Percentiles rank a stretch among this genome's conserved stretches.
Evolutionary conservation across 192 early-diverging fungal genomes (phyloP).

Genomic region (Coemansia sp.): DNA sequence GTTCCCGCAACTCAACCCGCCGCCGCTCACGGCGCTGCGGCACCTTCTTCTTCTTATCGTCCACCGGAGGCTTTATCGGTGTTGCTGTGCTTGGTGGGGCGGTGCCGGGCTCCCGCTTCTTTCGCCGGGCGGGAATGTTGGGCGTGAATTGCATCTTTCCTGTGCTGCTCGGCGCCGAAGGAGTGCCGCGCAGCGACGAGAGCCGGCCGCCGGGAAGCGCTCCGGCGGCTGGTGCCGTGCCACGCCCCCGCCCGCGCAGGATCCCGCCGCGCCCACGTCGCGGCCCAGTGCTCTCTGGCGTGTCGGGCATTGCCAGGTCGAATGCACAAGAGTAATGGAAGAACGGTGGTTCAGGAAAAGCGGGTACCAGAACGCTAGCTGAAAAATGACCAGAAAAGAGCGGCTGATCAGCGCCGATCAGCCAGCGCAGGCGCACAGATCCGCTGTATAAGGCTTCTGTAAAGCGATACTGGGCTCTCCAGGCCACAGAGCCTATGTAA

Average conservation of each 20-base stretch:
- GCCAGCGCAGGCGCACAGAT: too few species aligned
- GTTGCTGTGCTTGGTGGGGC: not conserved
- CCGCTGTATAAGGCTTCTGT: too few species aligned
- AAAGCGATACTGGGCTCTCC: too few species aligned
- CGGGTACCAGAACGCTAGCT: too few species aligned
- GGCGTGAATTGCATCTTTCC: conserved; percentile 24
- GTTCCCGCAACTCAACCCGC: conserved; percentile 12
- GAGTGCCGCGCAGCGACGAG: conserved; percentile 7
- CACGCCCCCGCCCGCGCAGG: conserved; percentile 6
- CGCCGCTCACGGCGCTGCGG: too few species aligned
- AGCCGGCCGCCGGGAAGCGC: conserved; percentile 15
- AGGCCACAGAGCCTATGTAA: too few species aligned
- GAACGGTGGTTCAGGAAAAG: too few species aligned
- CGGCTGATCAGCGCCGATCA: too few species aligned
- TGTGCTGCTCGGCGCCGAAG: not conserved
- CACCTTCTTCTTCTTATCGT: too few species aligned
- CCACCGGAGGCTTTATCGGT: not conserved
- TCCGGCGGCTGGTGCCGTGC: not conserved
- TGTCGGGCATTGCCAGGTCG: conserved; percentile 7
- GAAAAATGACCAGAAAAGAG: too few species aligned
- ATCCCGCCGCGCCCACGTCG: conserved; percentile 16
- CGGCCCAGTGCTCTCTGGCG: conserved; percentile 3
- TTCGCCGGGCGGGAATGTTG: conserved; percentile 14
- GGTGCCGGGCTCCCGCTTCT: conserved; percentile 23
- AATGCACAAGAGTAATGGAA: too few species aligned